Base-by-base conservation (phyloP, 1,284 basidiomycete species). In the Ustilago cynodontis region DNA sequence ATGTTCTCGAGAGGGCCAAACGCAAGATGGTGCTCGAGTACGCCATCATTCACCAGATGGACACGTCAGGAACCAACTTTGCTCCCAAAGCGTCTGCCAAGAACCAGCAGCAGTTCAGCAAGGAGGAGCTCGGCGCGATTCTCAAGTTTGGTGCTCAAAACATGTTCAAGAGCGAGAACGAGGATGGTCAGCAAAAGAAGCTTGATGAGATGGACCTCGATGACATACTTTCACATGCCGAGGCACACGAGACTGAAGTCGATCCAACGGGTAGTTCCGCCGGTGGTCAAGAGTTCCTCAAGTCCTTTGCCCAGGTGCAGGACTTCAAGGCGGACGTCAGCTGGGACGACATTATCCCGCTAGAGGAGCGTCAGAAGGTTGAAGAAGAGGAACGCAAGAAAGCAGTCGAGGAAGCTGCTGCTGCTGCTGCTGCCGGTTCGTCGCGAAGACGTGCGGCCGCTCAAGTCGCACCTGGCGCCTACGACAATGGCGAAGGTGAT, bases 1-100 rank as follows among this genome's bases (percentile, higher is more conserved):
- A 99, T 83, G 93, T 99, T 26, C 90, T 99, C 45, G 96, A 99
- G 88, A 91, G 95, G 49, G 97, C 97, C 20, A 96, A 97, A 90
- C 93, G 95, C 88, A 99, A 99, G 89, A 99, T 99, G 96, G 94
- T 99, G 62, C 89, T 99, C 78, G 97, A 99, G 87, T 98, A 99
- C 88, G 97, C 96, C 58, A 98, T 99, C 88, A 98, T 99, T 89
- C 96, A 98, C 87, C 96, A 99, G 88, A 98, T 99, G 92, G 97
- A 99, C 88, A 99, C 97, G 31, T 95, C 95, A 39, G 97, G 98
- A 77, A 94, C 94, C 53, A 94, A 98, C 87, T 91, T 99, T 77
- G 93, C 81, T 50, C 91, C 92, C 59, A 94, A 94, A 51, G 71
- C 75, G 9, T 59, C 71, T n/a, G 57, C 70, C 56, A 83, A 83